Conservation (phyloP, 257 asterid species). For the Jasminum sambac region DNA sequence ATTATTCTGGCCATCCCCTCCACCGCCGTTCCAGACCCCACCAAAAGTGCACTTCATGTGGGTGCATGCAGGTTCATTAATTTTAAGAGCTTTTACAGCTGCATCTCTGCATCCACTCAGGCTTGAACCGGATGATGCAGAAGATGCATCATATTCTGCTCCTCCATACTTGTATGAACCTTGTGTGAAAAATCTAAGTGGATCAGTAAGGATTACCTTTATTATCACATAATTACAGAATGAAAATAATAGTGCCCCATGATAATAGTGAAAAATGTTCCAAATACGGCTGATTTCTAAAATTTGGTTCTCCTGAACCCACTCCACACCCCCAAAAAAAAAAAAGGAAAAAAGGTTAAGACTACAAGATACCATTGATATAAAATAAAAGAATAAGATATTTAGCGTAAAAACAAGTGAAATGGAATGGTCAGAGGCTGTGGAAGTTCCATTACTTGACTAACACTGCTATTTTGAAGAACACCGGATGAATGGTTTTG, state of each 20-base stretch:
- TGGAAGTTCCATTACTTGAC: background rate
- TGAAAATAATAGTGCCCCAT: background rate
- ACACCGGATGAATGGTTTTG: background rate
- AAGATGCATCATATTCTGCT: constrained; percentile 50
- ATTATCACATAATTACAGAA: background rate
- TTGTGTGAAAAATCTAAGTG: constrained; percentile 27
- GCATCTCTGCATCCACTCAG: constrained; percentile 66
- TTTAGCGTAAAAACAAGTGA: background rate
- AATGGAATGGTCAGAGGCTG: background rate
- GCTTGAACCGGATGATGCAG: constrained; percentile 73
- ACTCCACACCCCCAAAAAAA: too few relatives aligned
- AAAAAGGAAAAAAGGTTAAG: background rate
- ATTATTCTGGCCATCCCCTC: constrained; percentile 95
- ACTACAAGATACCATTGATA: background rate
- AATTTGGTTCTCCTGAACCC: background rate
- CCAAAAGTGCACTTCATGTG: constrained; percentile 98
- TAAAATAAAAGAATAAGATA: background rate
- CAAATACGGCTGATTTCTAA: background rate
- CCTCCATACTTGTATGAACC: constrained; percentile 87
- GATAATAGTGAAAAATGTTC: background rate
- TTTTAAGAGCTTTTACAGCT: constrained; percentile 70
- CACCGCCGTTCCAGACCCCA: constrained; percentile 99
- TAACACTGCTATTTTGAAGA: background rate
- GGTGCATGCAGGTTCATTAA: constrained; percentile 76
- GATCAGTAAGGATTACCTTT: background rate